These are phyloP conservation scores for Curvularia spicifera DNA, from an alignment of 2,329 filamentous ascomycete genomes.

Conservation along the genomic window DNA sequence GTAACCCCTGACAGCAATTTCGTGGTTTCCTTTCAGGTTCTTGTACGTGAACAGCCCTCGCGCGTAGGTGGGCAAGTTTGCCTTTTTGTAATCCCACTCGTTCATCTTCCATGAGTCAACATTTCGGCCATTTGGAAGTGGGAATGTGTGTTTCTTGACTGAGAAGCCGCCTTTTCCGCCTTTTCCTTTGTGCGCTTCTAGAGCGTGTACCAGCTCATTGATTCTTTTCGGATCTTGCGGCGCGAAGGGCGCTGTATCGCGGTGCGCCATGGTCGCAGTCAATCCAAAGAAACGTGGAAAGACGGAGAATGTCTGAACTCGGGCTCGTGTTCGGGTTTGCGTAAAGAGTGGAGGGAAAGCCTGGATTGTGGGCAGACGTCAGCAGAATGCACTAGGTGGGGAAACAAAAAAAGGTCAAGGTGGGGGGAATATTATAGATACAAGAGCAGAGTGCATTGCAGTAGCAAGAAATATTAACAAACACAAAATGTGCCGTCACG, in stretches of 20 bases:
- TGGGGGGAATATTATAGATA: constrained; percentile 17
- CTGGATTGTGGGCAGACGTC: constrained; percentile 23
- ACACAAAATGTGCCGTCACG: constrained; percentile 6
- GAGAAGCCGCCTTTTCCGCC: constrained; percentile 63
- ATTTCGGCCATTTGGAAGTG: constrained; percentile 67
- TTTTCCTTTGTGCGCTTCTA: constrained; percentile 64
- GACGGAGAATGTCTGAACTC: neutral
- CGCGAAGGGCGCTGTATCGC: constrained; percentile 64
- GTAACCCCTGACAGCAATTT: constrained; percentile 89
- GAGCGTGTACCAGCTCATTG: constrained; percentile 66
- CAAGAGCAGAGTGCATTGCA: constrained; percentile 27
- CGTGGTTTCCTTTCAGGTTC: constrained; percentile 66
- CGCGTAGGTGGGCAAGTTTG: constrained; percentile 86
- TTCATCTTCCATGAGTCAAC: constrained; percentile 93
- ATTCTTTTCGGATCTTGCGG: constrained; percentile 74
- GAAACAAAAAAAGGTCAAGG: constrained; percentile 18
- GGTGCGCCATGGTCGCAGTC: constrained; percentile 58
- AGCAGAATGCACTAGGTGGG: constrained; percentile 19
- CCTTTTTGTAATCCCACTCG: constrained; percentile 95
- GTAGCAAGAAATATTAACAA: constrained; percentile 18
- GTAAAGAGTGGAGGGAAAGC: constrained; percentile 2
- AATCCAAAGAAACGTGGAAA: constrained; percentile 15
- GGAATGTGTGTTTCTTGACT: constrained; percentile 81
- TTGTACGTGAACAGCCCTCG: constrained; percentile 90
- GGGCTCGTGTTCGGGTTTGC: neutral